phyloP scores from a whole-genome alignment of 345 rosid genomes.

The Turritis glabra region DNA sequence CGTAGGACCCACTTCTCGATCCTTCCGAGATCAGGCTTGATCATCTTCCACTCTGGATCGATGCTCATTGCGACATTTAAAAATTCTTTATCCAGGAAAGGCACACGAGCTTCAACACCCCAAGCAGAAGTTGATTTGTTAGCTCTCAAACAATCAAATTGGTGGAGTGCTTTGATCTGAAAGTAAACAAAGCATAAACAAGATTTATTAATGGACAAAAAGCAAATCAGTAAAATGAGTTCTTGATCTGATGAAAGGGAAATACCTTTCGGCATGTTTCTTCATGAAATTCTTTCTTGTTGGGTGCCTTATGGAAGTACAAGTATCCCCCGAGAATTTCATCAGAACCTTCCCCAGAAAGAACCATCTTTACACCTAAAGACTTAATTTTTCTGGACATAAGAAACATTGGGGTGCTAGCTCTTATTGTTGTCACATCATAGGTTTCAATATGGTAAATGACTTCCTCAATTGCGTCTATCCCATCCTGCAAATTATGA shows the following conservation, averaged over 20 bases:
- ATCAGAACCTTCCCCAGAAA: constrained; percentile 88
- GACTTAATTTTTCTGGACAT: constrained; percentile 87
- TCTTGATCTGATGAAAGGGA: background rate
- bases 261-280: constrained; percentile 77
- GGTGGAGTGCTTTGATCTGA: constrained; percentile 82
- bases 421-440: constrained; percentile 83
- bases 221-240: background rate
- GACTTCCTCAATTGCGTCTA: constrained; percentile 83
- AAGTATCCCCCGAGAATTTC: constrained; percentile 84
- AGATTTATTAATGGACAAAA: background rate
- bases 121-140: constrained; percentile 83
- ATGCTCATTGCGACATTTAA: constrained; percentile 65
- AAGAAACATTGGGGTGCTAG: constrained; percentile 91
- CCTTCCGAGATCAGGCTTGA: constrained; percentile 70
- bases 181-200: background rate
- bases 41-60: constrained; percentile 86
- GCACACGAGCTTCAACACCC: constrained; percentile 91
- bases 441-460: constrained; percentile 80
- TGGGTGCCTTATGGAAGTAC: constrained; percentile 86
- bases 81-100: constrained; percentile 78
- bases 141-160: constrained; percentile 85
- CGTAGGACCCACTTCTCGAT: constrained; percentile 84
- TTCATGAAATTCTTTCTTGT: constrained; percentile 73
- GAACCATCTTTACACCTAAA: constrained; percentile 83
- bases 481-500: constrained; percentile 58